These are phyloP conservation scores for Sophora flavescens DNA, from an alignment of 306 rosid species.

Conservation along the genomic window DNA sequence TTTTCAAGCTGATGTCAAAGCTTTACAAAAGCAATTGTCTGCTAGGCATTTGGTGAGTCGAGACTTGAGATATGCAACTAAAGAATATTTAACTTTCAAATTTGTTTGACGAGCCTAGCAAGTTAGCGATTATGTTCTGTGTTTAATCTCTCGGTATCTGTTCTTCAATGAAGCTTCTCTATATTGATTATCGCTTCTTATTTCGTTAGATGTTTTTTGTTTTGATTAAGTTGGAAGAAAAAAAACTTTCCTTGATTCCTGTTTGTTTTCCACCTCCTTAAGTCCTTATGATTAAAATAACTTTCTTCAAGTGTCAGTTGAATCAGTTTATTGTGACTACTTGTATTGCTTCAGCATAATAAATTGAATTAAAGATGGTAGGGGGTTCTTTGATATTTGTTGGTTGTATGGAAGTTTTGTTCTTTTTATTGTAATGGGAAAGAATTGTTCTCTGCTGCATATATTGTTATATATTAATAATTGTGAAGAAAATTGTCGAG, in stretches of 20 bases:
- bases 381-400: background rate
- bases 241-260: background rate
- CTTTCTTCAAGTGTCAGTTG: background rate
- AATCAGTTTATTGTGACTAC: background rate
- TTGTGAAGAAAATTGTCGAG: background rate
- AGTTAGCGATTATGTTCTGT: background rate
- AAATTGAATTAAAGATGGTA: background rate
- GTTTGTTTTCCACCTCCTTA: conserved; percentile 4
- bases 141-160: conserved; percentile 5
- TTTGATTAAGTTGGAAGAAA: background rate
- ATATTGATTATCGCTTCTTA: background rate
- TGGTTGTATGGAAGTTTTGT: background rate
- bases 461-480: background rate
- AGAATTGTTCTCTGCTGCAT: background rate
- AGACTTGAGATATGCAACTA: conserved; percentile 13
- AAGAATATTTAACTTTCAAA: conserved; percentile 11
- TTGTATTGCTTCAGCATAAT: background rate
- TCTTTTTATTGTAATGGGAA: background rate
- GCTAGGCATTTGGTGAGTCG: conserved; percentile 87
- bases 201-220: background rate
- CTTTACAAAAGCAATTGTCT: conserved; percentile 82
- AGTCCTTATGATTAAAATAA: background rate
- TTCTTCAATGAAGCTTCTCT: background rate
- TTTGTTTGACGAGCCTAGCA: background rate
- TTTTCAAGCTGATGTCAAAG: conserved; percentile 98